A percentile compares a stretch with the other conserved stretches of the same genome.
phyloP scores from a whole-genome alignment of 2,329 filamentous ascomycete genomes.

The Trichophyton verrucosum region DNA sequence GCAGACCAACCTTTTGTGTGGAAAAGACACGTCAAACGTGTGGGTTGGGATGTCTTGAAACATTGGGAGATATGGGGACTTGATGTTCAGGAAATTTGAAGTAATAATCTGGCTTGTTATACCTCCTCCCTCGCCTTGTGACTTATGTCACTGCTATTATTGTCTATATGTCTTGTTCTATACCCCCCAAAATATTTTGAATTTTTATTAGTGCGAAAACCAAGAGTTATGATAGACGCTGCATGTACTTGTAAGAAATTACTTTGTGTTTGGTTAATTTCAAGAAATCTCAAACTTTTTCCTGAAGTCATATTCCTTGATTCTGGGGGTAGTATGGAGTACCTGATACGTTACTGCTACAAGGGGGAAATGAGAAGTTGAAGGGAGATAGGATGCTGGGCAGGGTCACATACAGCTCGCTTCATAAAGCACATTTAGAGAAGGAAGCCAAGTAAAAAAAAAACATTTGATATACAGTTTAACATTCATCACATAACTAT shows the following conservation, averaged over 20 bases:
- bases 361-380: too few relatives aligned
- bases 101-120: background rate
- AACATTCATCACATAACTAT: background rate
- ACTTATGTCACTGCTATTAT: background rate
- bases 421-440: background rate
- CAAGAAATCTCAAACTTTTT: too few relatives aligned
- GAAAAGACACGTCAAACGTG: conserved; percentile 24
- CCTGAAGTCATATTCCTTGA: too few relatives aligned
- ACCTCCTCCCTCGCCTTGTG: background rate
- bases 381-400: background rate
- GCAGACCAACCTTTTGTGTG: conserved; percentile 12
- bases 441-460: background rate
- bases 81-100: conserved; percentile 28
- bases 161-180: background rate
- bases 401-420: background rate
- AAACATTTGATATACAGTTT: background rate
- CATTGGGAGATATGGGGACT: conserved; percentile 35
- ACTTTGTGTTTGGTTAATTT: too few relatives aligned
- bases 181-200: background rate
- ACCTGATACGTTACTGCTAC: too few relatives aligned
- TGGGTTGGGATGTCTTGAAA: conserved; percentile 30
- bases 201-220: background rate
- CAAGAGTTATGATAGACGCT: background rate
- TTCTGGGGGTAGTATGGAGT: too few relatives aligned
- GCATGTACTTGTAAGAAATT: too few relatives aligned